phyloP scores from a whole-genome alignment of 2,329 filamentous ascomycete species.

The Remersonia thermophila region DNA sequence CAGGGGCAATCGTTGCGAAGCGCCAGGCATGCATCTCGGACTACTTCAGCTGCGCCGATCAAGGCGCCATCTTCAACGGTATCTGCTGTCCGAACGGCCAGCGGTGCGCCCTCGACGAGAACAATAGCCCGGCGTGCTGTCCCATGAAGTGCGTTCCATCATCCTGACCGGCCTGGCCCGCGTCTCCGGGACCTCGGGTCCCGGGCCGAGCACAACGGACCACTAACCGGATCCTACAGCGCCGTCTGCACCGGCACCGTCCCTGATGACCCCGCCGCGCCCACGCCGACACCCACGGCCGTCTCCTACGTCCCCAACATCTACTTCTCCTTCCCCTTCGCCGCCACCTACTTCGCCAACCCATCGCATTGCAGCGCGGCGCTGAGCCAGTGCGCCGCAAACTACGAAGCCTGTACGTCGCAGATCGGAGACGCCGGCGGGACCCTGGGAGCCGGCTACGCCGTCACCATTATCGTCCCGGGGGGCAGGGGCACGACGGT shows the following conservation, averaged over 20 bases:
- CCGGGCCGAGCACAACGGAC: neutral
- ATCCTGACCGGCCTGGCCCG: neutral
- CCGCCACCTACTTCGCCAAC: constrained; percentile 40
- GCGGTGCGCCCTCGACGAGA: constrained; percentile 36
- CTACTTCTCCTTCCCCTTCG: constrained; percentile 49
- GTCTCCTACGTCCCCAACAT: constrained; percentile 43
- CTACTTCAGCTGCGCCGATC: constrained; percentile 38
- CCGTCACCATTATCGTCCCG: constrained; percentile 44
- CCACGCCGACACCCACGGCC: constrained; percentile 24
- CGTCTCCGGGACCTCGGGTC: no score
- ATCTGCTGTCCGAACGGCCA: constrained; percentile 42
- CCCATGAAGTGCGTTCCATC: constrained; percentile 32
- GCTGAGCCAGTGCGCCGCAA: constrained; percentile 37
- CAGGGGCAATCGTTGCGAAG: constrained; percentile 15
- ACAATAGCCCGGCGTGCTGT: constrained; percentile 41
- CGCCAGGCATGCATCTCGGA: constrained; percentile 33
- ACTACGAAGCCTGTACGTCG: constrained; percentile 41
- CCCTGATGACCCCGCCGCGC: constrained; percentile 24
- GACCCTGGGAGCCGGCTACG: constrained; percentile 26
- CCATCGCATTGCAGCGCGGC: constrained; percentile 39
- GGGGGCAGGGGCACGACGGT: constrained; percentile 42
- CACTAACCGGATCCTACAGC: constrained; percentile 22
- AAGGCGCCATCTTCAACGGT: constrained; percentile 33
- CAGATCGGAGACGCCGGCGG: constrained; percentile 28
- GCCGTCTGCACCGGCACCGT: constrained; percentile 45